Evolutionary conservation across 2,329 filamentous ascomycete genomes (phyloP).

Genomic region (Eutypella sp.): DNA sequence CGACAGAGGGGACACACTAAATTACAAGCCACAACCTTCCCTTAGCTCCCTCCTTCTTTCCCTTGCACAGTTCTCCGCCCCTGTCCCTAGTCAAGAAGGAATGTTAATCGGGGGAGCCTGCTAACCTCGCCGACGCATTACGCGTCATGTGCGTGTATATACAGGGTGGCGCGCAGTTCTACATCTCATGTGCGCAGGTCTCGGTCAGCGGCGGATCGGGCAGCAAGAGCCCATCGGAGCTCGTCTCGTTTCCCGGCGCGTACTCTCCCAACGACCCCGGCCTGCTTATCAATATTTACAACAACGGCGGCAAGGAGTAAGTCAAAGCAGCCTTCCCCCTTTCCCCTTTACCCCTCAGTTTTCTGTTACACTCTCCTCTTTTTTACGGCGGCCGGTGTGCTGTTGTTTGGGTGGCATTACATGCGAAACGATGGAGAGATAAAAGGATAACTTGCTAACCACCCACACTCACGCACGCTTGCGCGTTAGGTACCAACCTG

Average conservation of each 20-base stretch:
- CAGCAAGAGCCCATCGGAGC: constrained; percentile 15
- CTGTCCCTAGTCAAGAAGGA: too few species aligned
- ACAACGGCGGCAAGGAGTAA: constrained; percentile 23
- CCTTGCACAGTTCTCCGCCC: too few species aligned
- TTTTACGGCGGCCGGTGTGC: not conserved
- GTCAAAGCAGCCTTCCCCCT: not conserved
- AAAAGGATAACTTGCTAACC: too few species aligned
- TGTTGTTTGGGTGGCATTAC: too few species aligned
- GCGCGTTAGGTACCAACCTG: constrained; percentile 7
- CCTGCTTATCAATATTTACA: constrained; percentile 29
- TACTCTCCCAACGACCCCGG: constrained; percentile 33
- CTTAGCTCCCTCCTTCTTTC: too few species aligned
- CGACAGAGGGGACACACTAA: too few species aligned
- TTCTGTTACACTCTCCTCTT: not conserved
- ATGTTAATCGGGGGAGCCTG: too few species aligned
- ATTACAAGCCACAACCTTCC: too few species aligned
- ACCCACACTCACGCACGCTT: too few species aligned
- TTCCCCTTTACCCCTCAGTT: not conserved
- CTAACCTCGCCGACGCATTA: not conserved
- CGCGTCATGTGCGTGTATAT: not conserved
- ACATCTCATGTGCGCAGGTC: constrained; percentile 30
- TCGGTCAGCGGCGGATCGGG: constrained; percentile 28
- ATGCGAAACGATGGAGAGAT: too few species aligned
- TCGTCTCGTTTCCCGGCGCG: constrained; percentile 27
- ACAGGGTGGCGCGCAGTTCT: constrained; percentile 30